Percentiles rank a stretch among this genome's conserved stretches.
phyloP scores from a whole-genome alignment of 257 asterid genomes.

The Plantago ovata region DNA sequence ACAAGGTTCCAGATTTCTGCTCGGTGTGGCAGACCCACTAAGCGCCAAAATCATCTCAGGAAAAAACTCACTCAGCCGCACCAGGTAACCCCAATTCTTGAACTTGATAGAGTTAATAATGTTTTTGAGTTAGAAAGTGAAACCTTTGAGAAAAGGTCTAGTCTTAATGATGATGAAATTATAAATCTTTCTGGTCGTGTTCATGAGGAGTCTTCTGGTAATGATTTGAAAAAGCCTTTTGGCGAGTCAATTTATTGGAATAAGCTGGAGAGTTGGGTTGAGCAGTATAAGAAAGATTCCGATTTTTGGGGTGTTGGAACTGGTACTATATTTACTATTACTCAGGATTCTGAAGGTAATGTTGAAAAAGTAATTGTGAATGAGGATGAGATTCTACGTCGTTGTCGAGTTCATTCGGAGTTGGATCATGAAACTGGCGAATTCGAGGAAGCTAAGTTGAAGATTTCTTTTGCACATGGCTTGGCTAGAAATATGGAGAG shows the following conservation, averaged over 20 bases:
- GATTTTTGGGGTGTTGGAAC: slow-evolving; percentile 86
- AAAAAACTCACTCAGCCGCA: slow-evolving; percentile 43
- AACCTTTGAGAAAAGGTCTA: slow-evolving; percentile 16
- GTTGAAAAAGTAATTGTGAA: slow-evolving; percentile 67
- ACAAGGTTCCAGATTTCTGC: slow-evolving; percentile 53
- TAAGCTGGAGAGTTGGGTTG: slow-evolving; percentile 79
- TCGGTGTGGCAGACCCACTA: slow-evolving; percentile 43
- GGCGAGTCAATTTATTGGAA: slow-evolving; percentile 61
- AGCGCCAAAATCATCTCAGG: slow-evolving; percentile 71
- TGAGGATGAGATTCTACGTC: slow-evolving; percentile 72
- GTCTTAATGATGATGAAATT: slow-evolving; percentile 26
- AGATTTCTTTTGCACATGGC: slow-evolving; percentile 57
- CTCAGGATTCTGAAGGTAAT: slow-evolving; percentile 54
- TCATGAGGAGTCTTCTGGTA: too few species aligned
- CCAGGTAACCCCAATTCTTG: slow-evolving; percentile 47
- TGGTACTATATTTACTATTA: slow-evolving; percentile 64
- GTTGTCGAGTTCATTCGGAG: slow-evolving; percentile 43
- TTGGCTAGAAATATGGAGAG: slow-evolving; percentile 70
- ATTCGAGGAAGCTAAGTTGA: slow-evolving; percentile 41
- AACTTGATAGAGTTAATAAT: slow-evolving; percentile 23
- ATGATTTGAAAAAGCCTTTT: slow-evolving; percentile 26
- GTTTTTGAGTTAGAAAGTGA: slow-evolving; percentile 20
- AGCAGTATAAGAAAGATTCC: slow-evolving; percentile 66
- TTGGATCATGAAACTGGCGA: slow-evolving; percentile 35
- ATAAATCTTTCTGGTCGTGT: slow-evolving; percentile 20